These are phyloP conservation scores for Circinella minor DNA, from an alignment of 371 early-diverging fungal genomes.

Conservation along the genomic window DNA sequence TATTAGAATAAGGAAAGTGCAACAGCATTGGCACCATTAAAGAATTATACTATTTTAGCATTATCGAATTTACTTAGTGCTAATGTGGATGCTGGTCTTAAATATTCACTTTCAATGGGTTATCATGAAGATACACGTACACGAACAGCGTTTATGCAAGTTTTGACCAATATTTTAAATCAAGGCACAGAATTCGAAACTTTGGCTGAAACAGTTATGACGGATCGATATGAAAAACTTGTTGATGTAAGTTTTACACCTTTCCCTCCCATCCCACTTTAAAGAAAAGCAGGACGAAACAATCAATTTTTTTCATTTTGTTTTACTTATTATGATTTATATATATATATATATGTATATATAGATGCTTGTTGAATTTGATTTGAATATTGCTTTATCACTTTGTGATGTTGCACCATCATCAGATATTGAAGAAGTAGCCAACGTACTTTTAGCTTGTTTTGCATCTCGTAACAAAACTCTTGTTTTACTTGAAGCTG, in stretches of 20 bases:
- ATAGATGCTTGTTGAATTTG: conserved; percentile 64
- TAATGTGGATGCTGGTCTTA: conserved; percentile 90
- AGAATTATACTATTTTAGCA: conserved; percentile 85
- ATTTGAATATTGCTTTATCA: conserved; percentile 77
- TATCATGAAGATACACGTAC: conserved; percentile 91
- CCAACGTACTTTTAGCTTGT: conserved; percentile 75
- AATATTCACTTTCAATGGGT: conserved; percentile 88
- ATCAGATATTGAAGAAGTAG: conserved; percentile 87
- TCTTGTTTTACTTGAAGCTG: conserved; percentile 75
- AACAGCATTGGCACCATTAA: conserved; percentile 69
- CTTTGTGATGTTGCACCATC: conserved; percentile 88
- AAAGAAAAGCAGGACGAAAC: too few relatives aligned
- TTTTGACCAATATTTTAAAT: conserved; percentile 88
- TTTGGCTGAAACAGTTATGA: conserved; percentile 77
- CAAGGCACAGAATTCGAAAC: conserved; percentile 88
- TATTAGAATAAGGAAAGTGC: conserved; percentile 61
- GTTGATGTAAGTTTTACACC: conserved; percentile 59
- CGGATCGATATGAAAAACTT: conserved; percentile 76
- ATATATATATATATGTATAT: neutral
- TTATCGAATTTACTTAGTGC: conserved; percentile 88
- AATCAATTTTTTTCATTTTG: neutral
- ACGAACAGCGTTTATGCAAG: conserved; percentile 90
- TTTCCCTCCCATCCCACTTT: too few relatives aligned
- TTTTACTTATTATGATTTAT: neutral
- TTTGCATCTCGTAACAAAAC: conserved; percentile 81